phyloP scores from a whole-genome alignment of 1,284 basidiomycete species.

The Abortiporus biennis region DNA sequence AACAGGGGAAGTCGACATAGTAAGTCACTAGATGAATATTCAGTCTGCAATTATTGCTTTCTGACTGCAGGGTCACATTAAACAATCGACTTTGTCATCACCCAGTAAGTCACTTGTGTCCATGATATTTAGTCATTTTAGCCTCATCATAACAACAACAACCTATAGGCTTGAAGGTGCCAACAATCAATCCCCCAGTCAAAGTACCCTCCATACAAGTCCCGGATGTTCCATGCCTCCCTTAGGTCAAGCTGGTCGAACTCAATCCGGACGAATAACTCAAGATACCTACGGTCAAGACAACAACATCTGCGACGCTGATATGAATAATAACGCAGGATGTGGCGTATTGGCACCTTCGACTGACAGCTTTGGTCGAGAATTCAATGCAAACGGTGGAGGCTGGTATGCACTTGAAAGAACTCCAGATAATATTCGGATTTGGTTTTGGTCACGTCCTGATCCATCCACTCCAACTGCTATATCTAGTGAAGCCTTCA shows the following conservation, averaged over 20 bases:
- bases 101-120: background rate
- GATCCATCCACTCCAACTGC: constrained; percentile 27
- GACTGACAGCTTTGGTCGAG: constrained; percentile 40
- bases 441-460: constrained; percentile 41
- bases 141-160: background rate
- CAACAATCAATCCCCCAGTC: constrained; percentile 37
- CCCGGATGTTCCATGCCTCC: constrained; percentile 26
- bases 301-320: constrained; percentile 41
- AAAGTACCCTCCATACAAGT: constrained; percentile 46
- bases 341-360: constrained; percentile 47
- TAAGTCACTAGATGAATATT: constrained; percentile 9
- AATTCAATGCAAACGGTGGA: constrained; percentile 50
- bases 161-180: constrained; percentile 38
- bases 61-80: too few relatives aligned
- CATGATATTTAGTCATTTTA: background rate
- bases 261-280: constrained; percentile 12
- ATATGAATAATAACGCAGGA: constrained; percentile 47
- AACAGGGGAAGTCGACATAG: constrained; percentile 28
- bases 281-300: too few relatives aligned
- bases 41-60: background rate
- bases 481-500: constrained; percentile 25
- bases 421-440: constrained; percentile 29
- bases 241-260: constrained; percentile 2
- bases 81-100: constrained; percentile 1
- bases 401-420: constrained; percentile 47